These are phyloP conservation scores for Russula emetica DNA, from an alignment of 768 basidiomycete genomes.

Conservation along the genomic window DNA sequence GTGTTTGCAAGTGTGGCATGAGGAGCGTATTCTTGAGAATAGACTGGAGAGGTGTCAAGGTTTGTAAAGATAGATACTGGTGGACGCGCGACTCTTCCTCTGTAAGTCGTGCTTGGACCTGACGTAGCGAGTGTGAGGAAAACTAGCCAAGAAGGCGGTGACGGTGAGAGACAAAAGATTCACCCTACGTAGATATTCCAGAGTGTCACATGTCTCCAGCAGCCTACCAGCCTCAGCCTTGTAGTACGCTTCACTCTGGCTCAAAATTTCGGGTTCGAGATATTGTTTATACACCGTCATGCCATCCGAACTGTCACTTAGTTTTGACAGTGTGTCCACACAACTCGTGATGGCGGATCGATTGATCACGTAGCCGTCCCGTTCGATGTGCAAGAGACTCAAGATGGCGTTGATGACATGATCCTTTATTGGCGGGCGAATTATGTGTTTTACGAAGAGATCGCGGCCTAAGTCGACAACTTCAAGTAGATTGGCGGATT, in stretches of 20 bases:
- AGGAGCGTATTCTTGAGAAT: constrained; percentile 79
- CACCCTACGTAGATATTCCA: constrained; percentile 78
- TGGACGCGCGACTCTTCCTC: constrained; percentile 81
- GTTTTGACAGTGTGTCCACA: constrained; percentile 75
- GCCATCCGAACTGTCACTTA: constrained; percentile 49
- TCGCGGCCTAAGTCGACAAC: constrained; percentile 79
- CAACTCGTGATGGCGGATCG: constrained; percentile 88
- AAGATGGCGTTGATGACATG: constrained; percentile 81
- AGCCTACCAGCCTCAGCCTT: constrained; percentile 64
- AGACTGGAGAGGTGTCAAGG: constrained; percentile 58
- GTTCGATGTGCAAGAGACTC: constrained; percentile 82
- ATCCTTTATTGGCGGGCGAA: constrained; percentile 74
- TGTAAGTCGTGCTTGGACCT: constrained; percentile 78
- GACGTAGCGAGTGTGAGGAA: constrained; percentile 27
- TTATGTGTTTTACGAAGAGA: constrained; percentile 79
- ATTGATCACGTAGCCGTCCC: constrained; percentile 86
- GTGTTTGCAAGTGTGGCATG: constrained; percentile 64
- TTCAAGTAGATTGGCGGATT: constrained; percentile 65
- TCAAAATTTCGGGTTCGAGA: constrained; percentile 77
- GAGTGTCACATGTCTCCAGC: constrained; percentile 69
- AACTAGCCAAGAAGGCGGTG: background rate
- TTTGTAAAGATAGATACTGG: constrained; percentile 79
- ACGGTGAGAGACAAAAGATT: constrained; percentile 32
- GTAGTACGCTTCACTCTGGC: constrained; percentile 78
- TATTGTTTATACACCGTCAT: constrained; percentile 74